Evolutionary conservation across 2,329 filamentous ascomycete genomes (phyloP), one percentile per base, ranked within the genome.

Genomic region (Talaromyces sp.): DNA sequence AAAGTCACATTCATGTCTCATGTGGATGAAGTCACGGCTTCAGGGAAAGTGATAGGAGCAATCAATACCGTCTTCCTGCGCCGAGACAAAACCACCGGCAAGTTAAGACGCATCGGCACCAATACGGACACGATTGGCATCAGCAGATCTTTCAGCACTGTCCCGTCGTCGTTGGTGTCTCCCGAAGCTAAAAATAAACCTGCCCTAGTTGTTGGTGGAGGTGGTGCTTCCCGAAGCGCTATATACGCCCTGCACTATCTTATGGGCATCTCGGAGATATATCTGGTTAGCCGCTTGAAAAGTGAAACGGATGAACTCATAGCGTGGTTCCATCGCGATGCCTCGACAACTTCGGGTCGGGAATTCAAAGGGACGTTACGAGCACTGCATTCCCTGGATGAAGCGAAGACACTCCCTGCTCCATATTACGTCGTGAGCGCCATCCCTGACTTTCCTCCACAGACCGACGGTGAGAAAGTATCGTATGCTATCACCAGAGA

Each of bases 91-190:
- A 31, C 25, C 21, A 58, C 59, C 18, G 63, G 63, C 25, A 65
- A 68, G 12, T 71, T 78, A 37, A 69, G 82, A 48, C 84, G 84
- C 65, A 86, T 87, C 73, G 89, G 89, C 60, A 88, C 89, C 50
- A 92, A 93, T 76, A 92, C 90, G 2, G 90, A 93, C 73, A 87
- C 88, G 56, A 81, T 91, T 52, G 89, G 90, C 42, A 86, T 92
- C 59, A 82, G 88, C 14, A 88, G 91, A 28, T 63, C 65, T 3
- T 59, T 67, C 12, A 62, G 64, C 18, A 50, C 42, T 16, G 33
- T 64, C 35, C 52, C 63, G 11, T 33, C 42, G 0, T 55, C 40
- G 1, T 7, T 37, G 5, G 35, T 58, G 16, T 39, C 21, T 2
- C 35, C 56, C n/a, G 57, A 56, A 4, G 65, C 62, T 21, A 64